phyloP scores from a whole-genome alignment of 2,329 filamentous ascomycete species.

The Rhexocercosporidium sp. region DNA sequence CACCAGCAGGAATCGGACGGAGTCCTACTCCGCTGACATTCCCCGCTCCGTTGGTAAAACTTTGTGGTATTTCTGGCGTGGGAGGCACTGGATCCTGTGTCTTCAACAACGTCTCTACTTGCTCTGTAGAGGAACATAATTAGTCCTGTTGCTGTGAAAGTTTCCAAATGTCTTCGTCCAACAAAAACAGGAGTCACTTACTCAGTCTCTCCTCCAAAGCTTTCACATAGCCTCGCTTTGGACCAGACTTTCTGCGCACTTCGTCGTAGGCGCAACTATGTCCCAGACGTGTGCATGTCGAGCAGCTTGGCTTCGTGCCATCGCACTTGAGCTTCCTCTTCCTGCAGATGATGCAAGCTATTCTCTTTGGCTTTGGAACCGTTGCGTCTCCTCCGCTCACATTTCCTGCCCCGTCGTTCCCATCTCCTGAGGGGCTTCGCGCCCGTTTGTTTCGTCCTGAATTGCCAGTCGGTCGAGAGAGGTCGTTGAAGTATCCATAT shows the following conservation, averaged over 20 bases:
- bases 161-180: background rate
- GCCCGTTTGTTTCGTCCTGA: conserved; percentile 39
- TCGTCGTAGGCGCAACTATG: conserved; percentile 74
- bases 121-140: conserved; percentile 60
- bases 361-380: conserved; percentile 83
- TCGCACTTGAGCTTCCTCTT: conserved; percentile 85
- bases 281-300: conserved; percentile 66
- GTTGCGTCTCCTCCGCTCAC: conserved; percentile 57
- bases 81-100: conserved; percentile 64
- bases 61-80: conserved; percentile 30
- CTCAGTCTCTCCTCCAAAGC: conserved; percentile 84
- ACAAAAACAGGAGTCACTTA: conserved; percentile 58
- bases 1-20: conserved; percentile 40
- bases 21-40: conserved; percentile 33
- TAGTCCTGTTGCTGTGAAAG: conserved; percentile 18
- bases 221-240: conserved; percentile 75
- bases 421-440: conserved; percentile 41
- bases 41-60: conserved; percentile 25
- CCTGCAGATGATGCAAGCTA: conserved; percentile 93
- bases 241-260: conserved; percentile 72
- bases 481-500: conserved; percentile 62
- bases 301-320: conserved; percentile 68
- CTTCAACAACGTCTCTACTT: conserved; percentile 91
- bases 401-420: conserved; percentile 44
- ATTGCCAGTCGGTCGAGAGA: conserved; percentile 47